Conservation (phyloP, 257 asterid genomes). For the Jacaranda copaia region DNA sequence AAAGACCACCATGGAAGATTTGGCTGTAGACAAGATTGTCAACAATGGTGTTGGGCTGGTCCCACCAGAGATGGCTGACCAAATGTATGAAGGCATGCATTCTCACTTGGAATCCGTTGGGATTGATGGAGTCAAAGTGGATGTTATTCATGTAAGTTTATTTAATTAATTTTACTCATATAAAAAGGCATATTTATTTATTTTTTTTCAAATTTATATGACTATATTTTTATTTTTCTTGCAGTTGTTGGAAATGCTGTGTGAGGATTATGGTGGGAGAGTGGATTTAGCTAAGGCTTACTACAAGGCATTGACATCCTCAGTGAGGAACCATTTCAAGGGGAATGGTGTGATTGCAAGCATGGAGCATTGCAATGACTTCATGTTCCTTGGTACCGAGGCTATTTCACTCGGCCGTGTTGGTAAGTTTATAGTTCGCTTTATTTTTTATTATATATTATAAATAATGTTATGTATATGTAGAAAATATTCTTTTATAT, state of each 20-base stretch:
- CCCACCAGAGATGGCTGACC: conserved; percentile 70
- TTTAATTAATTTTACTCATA: not conserved
- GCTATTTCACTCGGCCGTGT: conserved; percentile 91
- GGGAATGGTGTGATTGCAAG: conserved; percentile 98
- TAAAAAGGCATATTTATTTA: no score
- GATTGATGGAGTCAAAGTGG: conserved; percentile 94
- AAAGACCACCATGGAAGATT: conserved; percentile 88
- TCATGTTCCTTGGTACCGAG: conserved; percentile 93
- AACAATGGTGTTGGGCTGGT: conserved; percentile 92
- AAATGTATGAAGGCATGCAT: conserved; percentile 83
- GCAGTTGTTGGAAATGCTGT: conserved; percentile 84
- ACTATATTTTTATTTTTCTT: not conserved
- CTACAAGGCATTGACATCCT: conserved; percentile 69
- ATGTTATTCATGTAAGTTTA: conserved; percentile 80
- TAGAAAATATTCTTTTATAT: no score
- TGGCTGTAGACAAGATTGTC: conserved; percentile 91
- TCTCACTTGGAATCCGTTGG: conserved; percentile 86
- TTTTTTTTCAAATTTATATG: not conserved
- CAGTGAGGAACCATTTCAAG: conserved; percentile 82
- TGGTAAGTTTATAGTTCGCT: conserved; percentile 47
- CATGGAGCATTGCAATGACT: conserved; percentile 98
- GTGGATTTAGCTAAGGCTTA: conserved; percentile 90
- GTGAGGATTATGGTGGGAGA: conserved; percentile 90
- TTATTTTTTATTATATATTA: not conserved
- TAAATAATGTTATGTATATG: no score